Percentiles rank a stretch among this genome's conserved stretches.
Evolutionary conservation across 2,329 filamentous ascomycete species (phyloP).

Genomic region (Aplosporella prunicola): DNA sequence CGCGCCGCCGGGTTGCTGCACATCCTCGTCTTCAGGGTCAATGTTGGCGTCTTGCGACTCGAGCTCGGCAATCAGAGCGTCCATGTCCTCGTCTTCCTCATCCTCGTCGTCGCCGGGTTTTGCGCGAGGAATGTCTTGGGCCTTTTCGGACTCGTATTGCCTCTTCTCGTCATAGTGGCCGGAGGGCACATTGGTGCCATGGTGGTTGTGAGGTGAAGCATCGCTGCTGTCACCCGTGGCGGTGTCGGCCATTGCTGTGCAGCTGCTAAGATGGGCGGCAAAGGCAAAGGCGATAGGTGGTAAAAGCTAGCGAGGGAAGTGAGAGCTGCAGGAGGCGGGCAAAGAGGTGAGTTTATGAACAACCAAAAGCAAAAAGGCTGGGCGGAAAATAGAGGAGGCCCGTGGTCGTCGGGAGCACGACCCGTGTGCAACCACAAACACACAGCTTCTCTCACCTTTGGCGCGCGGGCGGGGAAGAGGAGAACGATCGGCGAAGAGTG

Average conservation of each 20-base stretch:
- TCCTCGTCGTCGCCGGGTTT: conserved; percentile 45
- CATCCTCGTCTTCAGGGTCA: conserved; percentile 52
- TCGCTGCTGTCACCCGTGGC: conserved; percentile 3
- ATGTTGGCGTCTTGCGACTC: conserved; percentile 69
- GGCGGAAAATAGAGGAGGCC: too few species aligned
- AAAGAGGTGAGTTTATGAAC: neutral
- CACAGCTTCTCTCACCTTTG: too few species aligned
- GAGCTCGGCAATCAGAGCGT: conserved; percentile 78
- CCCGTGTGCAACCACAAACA: too few species aligned
- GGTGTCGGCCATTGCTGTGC: conserved; percentile 9
- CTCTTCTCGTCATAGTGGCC: conserved; percentile 23
- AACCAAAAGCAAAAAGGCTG: neutral
- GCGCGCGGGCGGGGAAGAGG: too few species aligned
- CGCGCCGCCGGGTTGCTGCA: conserved; percentile 42
- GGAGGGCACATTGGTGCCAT: conserved; percentile 18
- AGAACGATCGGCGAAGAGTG: too few species aligned
- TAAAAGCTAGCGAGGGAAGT: too few species aligned
- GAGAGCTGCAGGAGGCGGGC: neutral
- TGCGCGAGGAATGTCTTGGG: conserved; percentile 16
- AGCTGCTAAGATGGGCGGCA: conserved; percentile 5
- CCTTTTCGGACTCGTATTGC: conserved; percentile 14
- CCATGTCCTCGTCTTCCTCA: conserved; percentile 75
- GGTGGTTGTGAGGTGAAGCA: conserved; percentile 17
- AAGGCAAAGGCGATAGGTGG: neutral
- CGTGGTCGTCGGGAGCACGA: too few species aligned